phyloP scores from a whole-genome alignment of 352 stramenopile genomes.

The Poterioochromonas sp. region DNA sequence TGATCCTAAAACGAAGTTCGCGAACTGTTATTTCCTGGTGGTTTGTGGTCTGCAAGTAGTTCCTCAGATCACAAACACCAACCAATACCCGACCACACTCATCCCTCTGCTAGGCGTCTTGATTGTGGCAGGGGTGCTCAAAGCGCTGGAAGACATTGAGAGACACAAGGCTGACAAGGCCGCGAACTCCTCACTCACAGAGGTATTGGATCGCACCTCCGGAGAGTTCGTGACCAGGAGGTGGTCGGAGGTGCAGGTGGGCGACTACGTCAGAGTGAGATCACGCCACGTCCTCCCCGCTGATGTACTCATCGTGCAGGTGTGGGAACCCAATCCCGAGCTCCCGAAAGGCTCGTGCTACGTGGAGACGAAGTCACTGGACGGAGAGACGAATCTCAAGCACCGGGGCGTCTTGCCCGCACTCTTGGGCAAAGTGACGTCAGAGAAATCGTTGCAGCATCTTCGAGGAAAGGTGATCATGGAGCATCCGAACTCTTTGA shows the following conservation, averaged over 20 bases:
- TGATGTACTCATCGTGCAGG: conserved; percentile 65
- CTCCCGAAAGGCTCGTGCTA: conserved; percentile 68
- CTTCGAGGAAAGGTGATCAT: conserved; percentile 55
- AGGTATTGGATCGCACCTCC: conserved; percentile 52
- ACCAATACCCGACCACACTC: conserved; percentile 67
- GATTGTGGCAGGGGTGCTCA: conserved; percentile 70
- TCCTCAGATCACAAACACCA: conserved; percentile 75
- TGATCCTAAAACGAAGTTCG: conserved; percentile 56
- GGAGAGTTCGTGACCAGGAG: conserved; percentile 52
- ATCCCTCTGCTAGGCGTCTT: conserved; percentile 77
- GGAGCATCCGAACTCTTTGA: conserved; percentile 67
- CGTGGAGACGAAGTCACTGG: conserved; percentile 75
- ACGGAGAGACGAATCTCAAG: conserved; percentile 86
- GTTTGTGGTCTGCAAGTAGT: conserved; percentile 73
- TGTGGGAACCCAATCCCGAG: conserved; percentile 58
- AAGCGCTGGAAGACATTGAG: conserved; percentile 70
- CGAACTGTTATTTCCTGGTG: conserved; percentile 85
- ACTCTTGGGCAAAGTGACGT: conserved; percentile 37
- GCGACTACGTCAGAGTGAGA: conserved; percentile 56
- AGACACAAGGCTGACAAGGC: conserved; percentile 65
- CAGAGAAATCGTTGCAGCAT: conserved; percentile 56
- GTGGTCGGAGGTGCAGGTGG: conserved; percentile 70
- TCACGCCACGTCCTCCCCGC: conserved; percentile 70
- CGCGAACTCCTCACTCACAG: conserved; percentile 61
- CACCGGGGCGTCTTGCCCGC: conserved; percentile 58